Base-by-base conservation (phyloP, 331 rosid species). In the Arachis monticola region DNA sequence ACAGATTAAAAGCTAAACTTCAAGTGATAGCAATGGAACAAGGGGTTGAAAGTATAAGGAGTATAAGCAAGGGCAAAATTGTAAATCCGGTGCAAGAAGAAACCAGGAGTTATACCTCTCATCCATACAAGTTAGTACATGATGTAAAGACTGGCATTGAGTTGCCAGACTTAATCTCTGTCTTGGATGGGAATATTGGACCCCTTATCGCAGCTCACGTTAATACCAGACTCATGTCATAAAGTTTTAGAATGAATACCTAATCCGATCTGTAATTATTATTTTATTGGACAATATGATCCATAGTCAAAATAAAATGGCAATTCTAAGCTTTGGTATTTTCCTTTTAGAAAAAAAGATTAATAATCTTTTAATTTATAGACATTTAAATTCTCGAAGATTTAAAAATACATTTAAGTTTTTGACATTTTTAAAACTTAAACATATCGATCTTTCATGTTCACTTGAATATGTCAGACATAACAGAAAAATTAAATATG, bases 121-220 rank as follows among this genome's bases (percentile, higher is more conserved):
- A 81, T 72, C 88, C 93, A 13, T 75, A 76, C 78, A 88, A 85
- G 80, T 70, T 84, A 10, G 94, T 92, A 10, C 83, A 78, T 48
- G 97, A 92, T 83, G 74, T 88, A 65, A 90, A 84, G 87, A 90
- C 96, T 17, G 94, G 91, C 78, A 47, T 87, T 40, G 80, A 84
- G 73, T 41, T 87, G 79, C 73, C 89, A 31, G 91, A 83, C 67
- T 77, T 87, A 10, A 78, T 77, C 57, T 84, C 88, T 75, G 83
- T 92, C 53, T 73, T 92, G 80, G 85, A 88, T 70, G 97, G 97
- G 63, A 88, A 83, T 87, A 90, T 92, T 79, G 92, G 86, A 69
- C 73, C 90, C 73, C 72, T 92, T 47, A 84, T 90, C 84, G 88
- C 78, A 69, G 97, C 97, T 84, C 86, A 84, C 81, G 64, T 90